Evolutionary conservation across 169 alveolate species (phyloP), one percentile per base, ranked within the genome.

Genomic region (Sarcocystis neurona): DNA sequence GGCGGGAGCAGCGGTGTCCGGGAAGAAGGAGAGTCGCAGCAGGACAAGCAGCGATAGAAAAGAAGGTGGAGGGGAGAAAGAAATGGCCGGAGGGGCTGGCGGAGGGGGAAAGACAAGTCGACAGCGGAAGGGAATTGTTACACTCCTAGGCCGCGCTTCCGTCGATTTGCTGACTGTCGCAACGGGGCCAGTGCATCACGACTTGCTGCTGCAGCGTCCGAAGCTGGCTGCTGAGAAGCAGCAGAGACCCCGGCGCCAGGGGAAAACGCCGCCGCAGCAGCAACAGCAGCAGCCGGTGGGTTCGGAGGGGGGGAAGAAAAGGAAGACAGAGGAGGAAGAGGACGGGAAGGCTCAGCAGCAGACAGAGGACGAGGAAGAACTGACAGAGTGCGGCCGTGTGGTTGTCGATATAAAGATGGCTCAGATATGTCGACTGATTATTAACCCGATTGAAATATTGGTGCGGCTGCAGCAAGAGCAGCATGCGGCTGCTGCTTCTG

Each of bases 151-250:
- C 30, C 30, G 86, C 58, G 66, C 84, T 0, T 79, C 89, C 27
- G 90, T 84, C 30, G 50, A 84, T n/a, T 53, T 90, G 39, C 43
- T 30, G 41, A 87, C 88, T 12, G 84, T 90, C 18, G 93, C 93
- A 20, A 84, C 91, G 39, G 93, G 93, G 30, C 93, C 93, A 0
- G 60, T 90, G 46, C 91, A 78, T 68, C 93, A 90, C 72, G 93
- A 90, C 82, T 46, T 90, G 79, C 78, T 70, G 63, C 88, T 90
- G 77, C 48, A 12, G 44, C 1, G 20, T 18, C 80, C 92, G 23
- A n/a, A n/a, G n/a, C n/a, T n/a, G n/a, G n/a, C n/a, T n/a, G n/a
- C n/a, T n/a, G n/a, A n/a, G n/a, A n/a, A n/a, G n/a, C n/a, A n/a
- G n/a, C n/a, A n/a, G n/a, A n/a, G n/a, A n/a, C n/a, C n/a, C n/a